Conservation (phyloP, 2,329 filamentous ascomycete genomes). For the Geoglossum cookeanum region DNA sequence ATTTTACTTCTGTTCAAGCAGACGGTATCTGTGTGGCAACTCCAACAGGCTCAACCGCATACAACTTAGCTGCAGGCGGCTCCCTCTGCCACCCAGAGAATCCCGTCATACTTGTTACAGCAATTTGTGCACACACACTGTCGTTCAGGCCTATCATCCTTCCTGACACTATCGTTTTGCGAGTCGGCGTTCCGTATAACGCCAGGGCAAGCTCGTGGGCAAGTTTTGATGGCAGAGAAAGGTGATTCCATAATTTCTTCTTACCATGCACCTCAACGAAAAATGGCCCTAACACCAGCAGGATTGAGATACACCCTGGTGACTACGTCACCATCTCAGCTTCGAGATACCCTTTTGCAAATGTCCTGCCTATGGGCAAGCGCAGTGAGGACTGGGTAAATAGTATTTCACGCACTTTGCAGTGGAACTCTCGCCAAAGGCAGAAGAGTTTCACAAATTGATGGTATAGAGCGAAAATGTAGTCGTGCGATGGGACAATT, state of each 20-base stretch:
- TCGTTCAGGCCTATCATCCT: constrained; percentile 94
- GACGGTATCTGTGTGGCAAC: constrained; percentile 90
- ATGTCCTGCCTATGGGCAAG: constrained; percentile 25
- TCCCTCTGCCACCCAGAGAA: constrained; percentile 92
- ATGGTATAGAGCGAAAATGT: not conserved
- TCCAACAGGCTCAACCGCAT: constrained; percentile 84
- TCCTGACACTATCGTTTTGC: constrained; percentile 84
- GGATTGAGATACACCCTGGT: constrained; percentile 27
- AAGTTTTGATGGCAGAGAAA: constrained; percentile 89
- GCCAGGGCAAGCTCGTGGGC: constrained; percentile 82
- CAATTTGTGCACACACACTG: constrained; percentile 86
- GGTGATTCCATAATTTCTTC: constrained; percentile 22
- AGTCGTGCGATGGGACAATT: too few relatives aligned
- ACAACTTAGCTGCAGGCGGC: constrained; percentile 89
- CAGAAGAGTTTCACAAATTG: constrained; percentile 23
- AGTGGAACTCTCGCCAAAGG: constrained; percentile 30
- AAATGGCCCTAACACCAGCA: constrained; percentile 9
- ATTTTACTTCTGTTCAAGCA: constrained; percentile 83
- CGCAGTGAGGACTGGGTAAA: constrained; percentile 30
- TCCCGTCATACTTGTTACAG: constrained; percentile 82
- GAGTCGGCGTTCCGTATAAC: constrained; percentile 87
- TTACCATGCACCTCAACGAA: not conserved
- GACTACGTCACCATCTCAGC: constrained; percentile 34
- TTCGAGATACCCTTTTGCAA: constrained; percentile 31
- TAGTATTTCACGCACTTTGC: constrained; percentile 29